Conservation (phyloP, 2,329 filamentous ascomycete genomes). For the Truncatella angustata region DNA sequence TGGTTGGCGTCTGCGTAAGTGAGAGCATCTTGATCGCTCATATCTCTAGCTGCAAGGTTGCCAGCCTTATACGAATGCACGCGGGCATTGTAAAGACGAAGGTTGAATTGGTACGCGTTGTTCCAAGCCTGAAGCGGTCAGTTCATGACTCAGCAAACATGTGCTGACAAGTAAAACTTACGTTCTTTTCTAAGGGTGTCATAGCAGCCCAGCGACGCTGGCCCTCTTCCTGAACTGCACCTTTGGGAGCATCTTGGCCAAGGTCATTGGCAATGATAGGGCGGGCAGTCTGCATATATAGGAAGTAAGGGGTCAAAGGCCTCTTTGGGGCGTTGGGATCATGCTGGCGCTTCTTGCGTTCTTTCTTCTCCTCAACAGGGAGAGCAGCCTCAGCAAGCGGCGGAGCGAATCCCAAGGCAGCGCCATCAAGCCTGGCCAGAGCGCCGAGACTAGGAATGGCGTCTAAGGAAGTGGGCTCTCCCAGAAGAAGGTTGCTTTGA, state of each 20-base stretch:
- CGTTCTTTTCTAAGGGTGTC: constrained; percentile 67
- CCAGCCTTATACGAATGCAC: constrained; percentile 64
- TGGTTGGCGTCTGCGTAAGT: constrained; percentile 58
- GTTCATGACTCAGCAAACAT: not conserved
- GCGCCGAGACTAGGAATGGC: constrained; percentile 35
- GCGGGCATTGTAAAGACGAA: constrained; percentile 63
- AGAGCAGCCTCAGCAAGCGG: constrained; percentile 29
- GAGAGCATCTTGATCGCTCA: constrained; percentile 60
- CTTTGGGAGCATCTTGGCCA: constrained; percentile 72
- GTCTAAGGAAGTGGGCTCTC: constrained; percentile 55
- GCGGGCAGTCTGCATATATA: constrained; percentile 88
- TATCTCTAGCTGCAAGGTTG: constrained; percentile 57
- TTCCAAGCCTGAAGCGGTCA: constrained; percentile 52
- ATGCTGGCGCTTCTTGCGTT: constrained; percentile 81
- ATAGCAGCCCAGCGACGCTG: constrained; percentile 83
- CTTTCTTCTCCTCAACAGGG: constrained; percentile 70
- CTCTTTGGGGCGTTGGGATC: constrained; percentile 96
- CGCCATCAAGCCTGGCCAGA: constrained; percentile 50
- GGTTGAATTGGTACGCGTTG: constrained; percentile 66
- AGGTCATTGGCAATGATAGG: constrained; percentile 78
- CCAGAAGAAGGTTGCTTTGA: constrained; percentile 81
- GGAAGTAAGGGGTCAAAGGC: constrained; percentile 89
- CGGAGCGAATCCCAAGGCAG: constrained; percentile 34
- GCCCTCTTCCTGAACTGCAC: constrained; percentile 84
- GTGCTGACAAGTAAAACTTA: constrained; percentile 24